Base-by-base conservation (phyloP, 495 filamentous ascomycete genomes). In the Aspergillus kassunensis region DNA sequence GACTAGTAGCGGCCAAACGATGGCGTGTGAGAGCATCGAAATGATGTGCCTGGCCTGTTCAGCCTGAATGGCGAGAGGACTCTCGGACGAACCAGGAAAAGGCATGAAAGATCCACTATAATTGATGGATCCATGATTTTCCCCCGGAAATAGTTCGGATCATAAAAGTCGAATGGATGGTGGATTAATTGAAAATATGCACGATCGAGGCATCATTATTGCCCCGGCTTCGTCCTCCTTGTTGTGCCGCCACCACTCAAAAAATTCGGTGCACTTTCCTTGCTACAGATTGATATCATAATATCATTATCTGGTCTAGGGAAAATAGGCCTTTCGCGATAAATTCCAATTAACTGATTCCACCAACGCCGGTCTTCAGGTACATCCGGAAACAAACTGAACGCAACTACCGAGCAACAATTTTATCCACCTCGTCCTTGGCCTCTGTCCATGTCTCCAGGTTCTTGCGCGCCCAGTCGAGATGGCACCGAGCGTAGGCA, bases 391-490 rank as follows among this genome's bases (percentile, higher is more conserved):
- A 31, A 18, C 27, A 45, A 36, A 43, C 27, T 44, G 15, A 30
- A 27, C 19, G 21, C 9, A 49, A 53, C 64, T 76, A 85, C 51
- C 73, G 72, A 36, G 72, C 73, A 49, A 83, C 77, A 46, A 97
- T 97, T 76, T 95, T 96, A 49, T 86, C 82, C 44, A 96, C 87
- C 62, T 97, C 93, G n/a, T 84, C 85, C 60, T 82, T 89, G 3
- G 93, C 93, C 65, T 97, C 91, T 59, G 91, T 89, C 93, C 93
- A 98, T 3, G 89, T 90, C 61, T 95, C 91, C 59, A 93, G 83
- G 60, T 91, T 97, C 74, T 93, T 93, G 67, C 85, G 90, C n/a
- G 93, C 95, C 93, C 93, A 98, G 66, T 97, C 90, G 51, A 98
- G 85, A 65, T 98, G 93, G 65, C 86, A 91, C 62, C 84, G 87